Evolutionary conservation across 371 early-diverging fungal genomes (phyloP), one percentile per base, ranked within the genome.

Genomic region (Mucor irregularis): DNA sequence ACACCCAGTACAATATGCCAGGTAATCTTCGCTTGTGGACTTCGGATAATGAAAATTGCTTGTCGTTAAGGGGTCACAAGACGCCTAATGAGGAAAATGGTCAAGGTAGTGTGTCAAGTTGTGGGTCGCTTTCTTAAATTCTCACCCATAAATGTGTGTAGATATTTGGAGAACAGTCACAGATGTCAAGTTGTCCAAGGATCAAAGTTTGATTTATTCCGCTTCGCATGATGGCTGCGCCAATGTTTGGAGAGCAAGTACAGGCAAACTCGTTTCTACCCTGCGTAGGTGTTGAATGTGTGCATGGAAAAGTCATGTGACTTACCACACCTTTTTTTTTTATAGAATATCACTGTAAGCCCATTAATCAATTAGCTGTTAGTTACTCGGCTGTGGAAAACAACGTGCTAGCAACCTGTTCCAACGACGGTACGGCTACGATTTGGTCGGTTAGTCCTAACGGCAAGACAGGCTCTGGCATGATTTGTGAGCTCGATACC

Each of bases 141-240:
- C 1, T 38, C 13, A 10, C 19, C 6, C 24, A 10, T 24, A 14
- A 33, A 16, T 43, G 14, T 1, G 13, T 17, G 4, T 40, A 73
- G 73, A 53, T 22, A 55, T 71, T 17, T 76, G 76, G 76, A 60
- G 57, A 33, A 76, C 73, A 13, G 69, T 76, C 0, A 66, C 63
- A 4, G 76, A 76, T 54, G 62, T 76, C 0, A 68, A 73, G 14
- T 29, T 61, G 16, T 76, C 73, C 0, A 51, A 53, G 13, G 66
- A 72, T 45, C 51, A 71, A 13, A 46, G 35, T 3, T 31, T 73
- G 6, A 52, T 76, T 6, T 68, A 54, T 53, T 70, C 76, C 1
- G 56, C 69, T 0, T 65, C 69, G 1, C 66, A 64, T 40, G 76
- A 76, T 44, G 62, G 64, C 9, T 56, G 42, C 10, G 59, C 71